Base-by-base conservation (phyloP, 2,329 filamentous ascomycete genomes). In the Nothomitra cinnamomea region DNA sequence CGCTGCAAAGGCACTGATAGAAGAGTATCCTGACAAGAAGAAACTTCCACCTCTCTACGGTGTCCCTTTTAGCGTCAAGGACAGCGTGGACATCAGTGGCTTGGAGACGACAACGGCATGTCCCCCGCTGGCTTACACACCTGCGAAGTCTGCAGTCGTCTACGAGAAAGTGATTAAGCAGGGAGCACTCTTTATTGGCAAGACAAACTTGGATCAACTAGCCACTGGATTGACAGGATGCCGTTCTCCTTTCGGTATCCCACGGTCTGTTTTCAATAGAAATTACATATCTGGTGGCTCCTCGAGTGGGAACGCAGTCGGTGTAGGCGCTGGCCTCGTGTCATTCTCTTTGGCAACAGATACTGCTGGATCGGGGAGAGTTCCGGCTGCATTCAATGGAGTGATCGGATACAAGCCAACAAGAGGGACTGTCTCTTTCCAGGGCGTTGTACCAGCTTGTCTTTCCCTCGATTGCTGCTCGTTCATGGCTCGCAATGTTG, bases 171-270 rank as follows among this genome's bases (percentile, higher is more conserved):
- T 77, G 3, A 64, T 77, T 2, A 65, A 68, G 3, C 70, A 72
- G 13, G 77, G 77, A 5, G 78, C 70, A 0, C 60, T 80, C 2
- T 72, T 76, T 54, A 67, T 80, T 43, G 78, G 78, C 28, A 81
- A 80, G 60, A 69, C 69, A 12, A 76, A 75, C 58, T 69, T 82
- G 53, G 79, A 82, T 60, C 78, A 82, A 61, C 68, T 82, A 2
- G 78, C 78, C 2, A 81, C 78, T 0, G 79, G 79, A 0, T 67
- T 82, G 2, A 75, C 72, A 12, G 79, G 78, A 15, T 76, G 73
- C 48, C 71, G 77, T 24, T 78, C 75, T 1, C 75, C 77, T 0
- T 79, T 75, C 56, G 78, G 78, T 1, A 72, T 70, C 19, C 73
- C 77, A 1, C 68, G 73, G 21, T 78, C 75, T 53, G 67, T 77